Evolutionary conservation across 805 yeast genomes (phyloP).

Genomic region (Metschnikowia drakensbergensis): DNA sequence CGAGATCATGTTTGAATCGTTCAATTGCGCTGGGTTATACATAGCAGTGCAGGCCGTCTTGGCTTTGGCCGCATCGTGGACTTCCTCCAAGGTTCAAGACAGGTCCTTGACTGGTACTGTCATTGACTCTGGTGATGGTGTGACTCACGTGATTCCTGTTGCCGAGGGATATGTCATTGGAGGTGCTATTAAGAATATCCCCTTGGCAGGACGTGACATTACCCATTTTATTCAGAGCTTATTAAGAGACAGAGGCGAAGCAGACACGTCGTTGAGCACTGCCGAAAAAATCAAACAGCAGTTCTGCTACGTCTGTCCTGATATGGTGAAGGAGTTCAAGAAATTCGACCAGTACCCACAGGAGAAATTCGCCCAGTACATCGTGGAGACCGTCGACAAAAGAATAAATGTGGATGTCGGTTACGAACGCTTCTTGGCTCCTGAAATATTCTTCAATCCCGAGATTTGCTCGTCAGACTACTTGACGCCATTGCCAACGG

Average conservation of each 20-base stretch:
- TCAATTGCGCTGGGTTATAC: slow-evolving; percentile 97
- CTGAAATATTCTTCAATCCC: slow-evolving; percentile 98
- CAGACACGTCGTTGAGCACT: slow-evolving; percentile 87
- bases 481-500: slow-evolving; percentile 93
- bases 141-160: slow-evolving; percentile 97
- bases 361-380: slow-evolving; percentile 87
- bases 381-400: slow-evolving; percentile 76
- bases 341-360: slow-evolving; percentile 88
- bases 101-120: slow-evolving; percentile 97
- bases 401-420: slow-evolving; percentile 82
- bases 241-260: slow-evolving; percentile 95
- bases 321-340: slow-evolving; percentile 92
- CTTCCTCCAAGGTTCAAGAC: slow-evolving; percentile 90
- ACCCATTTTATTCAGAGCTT: slow-evolving; percentile 89
- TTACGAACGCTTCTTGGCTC: slow-evolving; percentile 95
- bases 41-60: slow-evolving; percentile 98
- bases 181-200: slow-evolving; percentile 93
- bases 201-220: slow-evolving; percentile 98
- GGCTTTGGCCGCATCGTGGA: slow-evolving; percentile 99
- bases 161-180: slow-evolving; percentile 99
- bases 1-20: slow-evolving; percentile 97
- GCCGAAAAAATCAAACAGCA: slow-evolving; percentile 97
- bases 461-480: slow-evolving; percentile 95
- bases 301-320: slow-evolving; percentile 96
- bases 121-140: slow-evolving; percentile 98